Base-by-base conservation (phyloP, 371 early-diverging fungal species). In the Thermomucor indicae-seudaticae region DNA sequence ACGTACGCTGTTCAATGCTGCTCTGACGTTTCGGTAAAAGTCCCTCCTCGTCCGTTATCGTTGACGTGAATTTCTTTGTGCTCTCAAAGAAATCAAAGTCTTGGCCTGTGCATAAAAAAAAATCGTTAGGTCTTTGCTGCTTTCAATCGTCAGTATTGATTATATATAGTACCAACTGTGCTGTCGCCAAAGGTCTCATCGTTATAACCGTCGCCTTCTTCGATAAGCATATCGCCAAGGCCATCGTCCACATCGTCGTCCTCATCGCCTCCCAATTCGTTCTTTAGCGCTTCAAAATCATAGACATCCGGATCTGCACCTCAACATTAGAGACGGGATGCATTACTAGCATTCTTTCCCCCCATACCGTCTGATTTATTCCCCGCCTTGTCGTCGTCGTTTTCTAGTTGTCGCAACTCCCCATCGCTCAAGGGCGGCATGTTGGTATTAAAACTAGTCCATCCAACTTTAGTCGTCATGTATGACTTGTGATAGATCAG, bases 151-250 rank as follows among this genome's bases (percentile, higher is more conserved):
- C 16, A 29, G 7, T 25, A 41, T n/a, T n/a, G 17, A 19, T 7
- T 17, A 10, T 27, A 28, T 30, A 51, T 41, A 53, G 65, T 73
- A 75, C 84, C 80, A 43, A 76, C 58, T 29, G 69, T 67, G 25
- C 62, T 72, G 7, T 68, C 86, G 20, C 88, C 91, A 79, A 95
- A 93, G 0, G 95, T 95, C 59, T 91, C 86, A 57, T 86, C 89
- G 56, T 95, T 93, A 43, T 83, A 72, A 47, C 83, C 85, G 60
- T 90, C 91, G 39, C 83, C 77, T 54, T 82, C 86, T 51, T 90
- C 92, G 23, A 83, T 79, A 12, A 92, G 71, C 48, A 79, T 69
- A 55, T 75, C 74, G 49, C 72, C 79, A 25, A 79, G 55, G 20
- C 67, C 64, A 35, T 75, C 73, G 32, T 73, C 68, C 7, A 67